A percentile compares a stretch with the other conserved stretches of the same genome.
Evolutionary conservation across 345 rosid species (phyloP).

Genomic region (Turnera subulata): DNA sequence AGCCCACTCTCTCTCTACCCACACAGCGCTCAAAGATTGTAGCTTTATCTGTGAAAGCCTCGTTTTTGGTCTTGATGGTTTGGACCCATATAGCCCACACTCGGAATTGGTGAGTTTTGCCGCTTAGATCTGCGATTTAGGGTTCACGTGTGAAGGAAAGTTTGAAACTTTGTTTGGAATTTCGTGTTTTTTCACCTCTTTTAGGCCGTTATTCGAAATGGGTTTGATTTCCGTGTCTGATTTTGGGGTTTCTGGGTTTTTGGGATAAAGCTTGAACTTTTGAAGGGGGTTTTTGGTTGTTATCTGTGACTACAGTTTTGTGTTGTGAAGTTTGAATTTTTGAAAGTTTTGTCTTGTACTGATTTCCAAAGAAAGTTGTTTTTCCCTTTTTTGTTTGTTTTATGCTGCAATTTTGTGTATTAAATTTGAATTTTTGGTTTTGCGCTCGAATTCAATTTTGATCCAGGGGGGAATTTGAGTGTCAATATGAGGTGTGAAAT

Average conservation of each 20-base stretch:
- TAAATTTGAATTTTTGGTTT: neutral
- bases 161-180: neutral
- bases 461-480: neutral
- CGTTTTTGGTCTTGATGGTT: too few species aligned
- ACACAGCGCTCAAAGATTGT: conserved; percentile 7
- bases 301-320: too few species aligned
- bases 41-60: conserved; percentile 14
- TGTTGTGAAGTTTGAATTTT: neutral
- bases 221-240: conserved; percentile 4
- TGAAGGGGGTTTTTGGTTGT: neutral
- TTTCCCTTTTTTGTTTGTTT: neutral
- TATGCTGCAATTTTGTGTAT: neutral
- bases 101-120: conserved; percentile 1
- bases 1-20: conserved; percentile 8
- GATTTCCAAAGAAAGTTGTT: conserved; percentile 2
- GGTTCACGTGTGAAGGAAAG: conserved; percentile 20
- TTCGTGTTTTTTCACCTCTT: neutral
- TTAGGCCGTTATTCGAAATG: conserved; percentile 8
- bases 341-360: conserved; percentile 11
- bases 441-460: neutral
- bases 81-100: too few species aligned
- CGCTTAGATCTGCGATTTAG: conserved; percentile 42
- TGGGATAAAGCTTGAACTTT: conserved; percentile 1
- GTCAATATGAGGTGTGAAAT: neutral
- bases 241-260: neutral